These are phyloP conservation scores for thale cress (Arabidopsis thaliana) DNA, from an alignment of 345 rosid genomes.

Conservation along the genomic window TAIR10.1 NC_003076.8:26692501-26693000, in stretches of 20 bases:
- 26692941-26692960: conserved; percentile 32
- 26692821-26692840: conserved; percentile 7
- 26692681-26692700: background rate
- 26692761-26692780: conserved; percentile 1
- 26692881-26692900: background rate
- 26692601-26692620: background rate
- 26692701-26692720: no score
- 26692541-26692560: background rate
- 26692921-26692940: conserved; percentile 37
- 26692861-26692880: conserved; percentile 17
- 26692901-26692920: conserved; percentile 19
- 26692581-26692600: background rate
- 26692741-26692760: conserved; percentile 33
- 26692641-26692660: conserved; percentile 11
- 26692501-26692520: no score
- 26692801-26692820: background rate
- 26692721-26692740: conserved; percentile 17
- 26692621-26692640: background rate
- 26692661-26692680: conserved; percentile 14
- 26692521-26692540: no score
- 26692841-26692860: conserved; percentile 8
- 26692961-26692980: conserved; percentile 10
- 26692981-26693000: conserved; percentile 35
- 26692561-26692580: background rate
- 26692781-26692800: conserved; percentile 5